Evolutionary conservation across 2,329 filamentous ascomycete species (phyloP), one percentile per base, ranked within the genome.

Genomic region (Emydomyces testavorans): DNA sequence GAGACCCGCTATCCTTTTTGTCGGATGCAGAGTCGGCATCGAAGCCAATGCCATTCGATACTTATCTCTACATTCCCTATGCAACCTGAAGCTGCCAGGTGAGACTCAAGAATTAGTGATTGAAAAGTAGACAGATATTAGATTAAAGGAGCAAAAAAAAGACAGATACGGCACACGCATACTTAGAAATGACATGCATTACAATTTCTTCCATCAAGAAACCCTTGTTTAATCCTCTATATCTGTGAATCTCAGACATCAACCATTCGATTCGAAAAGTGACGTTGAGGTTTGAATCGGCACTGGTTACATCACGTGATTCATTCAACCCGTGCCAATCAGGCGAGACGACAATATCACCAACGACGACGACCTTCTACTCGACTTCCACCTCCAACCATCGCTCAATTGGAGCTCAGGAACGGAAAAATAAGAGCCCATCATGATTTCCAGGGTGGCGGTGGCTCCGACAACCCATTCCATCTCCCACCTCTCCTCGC

Each of bases 361-460:
- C 58, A 55, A 53, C 50, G 28, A 24, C 53, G 53, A 45, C 20
- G 49, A 34, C 37, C 23, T 32, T n/a, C 36, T 10, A 28, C 26
- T 29, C 36, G 41, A n/a, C 36, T 48, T 43, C 48, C 44, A 46
- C 43, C 49, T 37, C 45, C 50, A 46, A 52, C 45, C 51, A 53
- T 54, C 53, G 52, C 54, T 57, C 55, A 56, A 62, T 63, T 65
- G 62, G 62, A 57, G 57, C 60, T 59, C 52, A 55, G 54, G 28
- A 15, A 4, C 29, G 6, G 23, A 18, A 32, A 24, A 41, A 26
- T n/a, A n/a, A 36, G 24, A 46, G 45, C 53, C 57, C 64, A 68
- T 55, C 58, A 69, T 69, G 66, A 66, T 69, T 62, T 66, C 66
- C 59, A 63, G 66, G 66, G 65, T 44, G 18, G 48, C 65, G 60